Evolutionary conservation across 176 grass and related monocot genomes (phyloP), one percentile per base, ranked within the genome.

Genomic region (Lolium rigidum): DNA sequence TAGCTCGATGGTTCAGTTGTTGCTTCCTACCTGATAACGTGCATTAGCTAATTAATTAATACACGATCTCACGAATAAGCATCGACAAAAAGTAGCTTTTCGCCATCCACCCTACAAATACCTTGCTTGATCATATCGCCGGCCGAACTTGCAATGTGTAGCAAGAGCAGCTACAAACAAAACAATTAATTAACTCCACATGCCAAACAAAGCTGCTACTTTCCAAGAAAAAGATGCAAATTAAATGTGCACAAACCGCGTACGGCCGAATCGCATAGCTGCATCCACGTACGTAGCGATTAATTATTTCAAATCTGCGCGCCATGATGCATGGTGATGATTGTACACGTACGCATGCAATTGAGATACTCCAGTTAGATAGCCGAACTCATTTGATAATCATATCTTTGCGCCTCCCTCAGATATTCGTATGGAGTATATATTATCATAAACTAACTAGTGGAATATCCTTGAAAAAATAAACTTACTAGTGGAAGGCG

Each of bases 371-470:
- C 71, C 44, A 22, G 71, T 50, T 74, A 74, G 72, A 75, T 75
- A 17, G 72, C 47, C 72, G 72, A 75, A 75, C 72, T 75, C 72
- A 75, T 28, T 76, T 76, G 24, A 54, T 76, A 54, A 76, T 76
- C 25, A 54, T 54, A 76, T 54, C 47, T 54, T 65, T 65, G 13
- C 12, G 13, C 25, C 25, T 65, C 46, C 41, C 10, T 73, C 71
- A 75, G 22, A 51, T 51, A 75, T 75, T 51, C 24, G 25, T 76
- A 65, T 65, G 62, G 62, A 7, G 62, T 3, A 18, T 16, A 54
- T 2, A 20, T 35, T 76, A 18, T 76, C 47, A 76, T 76, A 54
- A 21, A 52, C 62, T 54, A 35, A 15, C 14, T 28, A 75, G 41
- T 35, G 31, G 31, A 35, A 35, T 35, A 35, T 35, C 31, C 31